Percentiles rank a stretch among this genome's conserved stretches.
These are phyloP conservation scores for Aspergillus hancockii DNA, from an alignment of 495 filamentous ascomycete species.

Conservation along the genomic window DNA sequence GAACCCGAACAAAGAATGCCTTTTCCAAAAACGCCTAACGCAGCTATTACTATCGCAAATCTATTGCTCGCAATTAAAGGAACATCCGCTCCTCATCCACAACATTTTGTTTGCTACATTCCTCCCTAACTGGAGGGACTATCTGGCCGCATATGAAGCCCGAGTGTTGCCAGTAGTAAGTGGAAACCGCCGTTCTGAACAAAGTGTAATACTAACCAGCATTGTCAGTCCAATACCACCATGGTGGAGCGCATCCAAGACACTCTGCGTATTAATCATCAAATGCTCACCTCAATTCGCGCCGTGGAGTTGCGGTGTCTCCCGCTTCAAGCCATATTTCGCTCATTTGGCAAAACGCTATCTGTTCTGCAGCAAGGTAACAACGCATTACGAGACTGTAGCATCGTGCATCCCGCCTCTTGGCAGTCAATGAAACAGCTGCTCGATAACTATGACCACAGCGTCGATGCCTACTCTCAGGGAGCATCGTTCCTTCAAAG, in stretches of 20 bases:
- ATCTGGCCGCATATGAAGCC: slow-evolving; percentile 35
- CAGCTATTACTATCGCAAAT: slow-evolving; percentile 13
- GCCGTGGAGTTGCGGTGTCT: slow-evolving; percentile 31
- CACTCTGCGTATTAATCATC: slow-evolving; percentile 30
- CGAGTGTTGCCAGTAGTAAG: slow-evolving; percentile 34
- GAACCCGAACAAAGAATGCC: slow-evolving; percentile 34
- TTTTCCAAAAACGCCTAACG: slow-evolving; percentile 26
- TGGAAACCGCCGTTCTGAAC: not conserved
- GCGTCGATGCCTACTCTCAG: slow-evolving; percentile 24
- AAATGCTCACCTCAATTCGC: slow-evolving; percentile 28
- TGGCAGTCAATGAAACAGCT: slow-evolving; percentile 13
- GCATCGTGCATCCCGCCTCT: not conserved
- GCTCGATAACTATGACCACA: slow-evolving; percentile 20
- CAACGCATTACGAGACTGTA: slow-evolving; percentile 3
- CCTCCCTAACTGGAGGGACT: slow-evolving; percentile 40
- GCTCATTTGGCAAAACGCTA: slow-evolving; percentile 14
- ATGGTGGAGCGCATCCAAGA: slow-evolving; percentile 35
- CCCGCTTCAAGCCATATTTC: slow-evolving; percentile 21
- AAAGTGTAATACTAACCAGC: not conserved
- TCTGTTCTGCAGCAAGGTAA: slow-evolving; percentile 13
- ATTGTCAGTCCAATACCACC: slow-evolving; percentile 21
- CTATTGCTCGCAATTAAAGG: slow-evolving; percentile 10
- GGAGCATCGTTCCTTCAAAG: slow-evolving; percentile 32
- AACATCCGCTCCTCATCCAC: slow-evolving; percentile 33
- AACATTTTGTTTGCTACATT: slow-evolving; percentile 37